phyloP scores from a whole-genome alignment of 768 basidiomycete species.

The Jaapia argillacea region DNA sequence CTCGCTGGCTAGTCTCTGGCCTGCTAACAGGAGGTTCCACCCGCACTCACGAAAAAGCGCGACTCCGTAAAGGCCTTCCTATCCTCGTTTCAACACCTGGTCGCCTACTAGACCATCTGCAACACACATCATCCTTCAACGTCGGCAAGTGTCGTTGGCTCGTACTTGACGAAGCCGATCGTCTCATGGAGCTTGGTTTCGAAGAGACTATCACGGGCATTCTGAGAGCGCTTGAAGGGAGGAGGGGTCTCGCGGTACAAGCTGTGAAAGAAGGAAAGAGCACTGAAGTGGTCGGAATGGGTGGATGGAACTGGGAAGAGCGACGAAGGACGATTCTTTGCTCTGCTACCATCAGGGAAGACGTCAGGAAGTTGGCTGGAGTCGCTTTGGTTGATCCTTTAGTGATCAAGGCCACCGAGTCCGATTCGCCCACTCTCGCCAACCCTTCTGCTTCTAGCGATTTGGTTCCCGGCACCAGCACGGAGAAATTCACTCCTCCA shows the following conservation, averaged over 20 bases:
- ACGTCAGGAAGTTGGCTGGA: slow-evolving; percentile 89
- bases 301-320: slow-evolving; percentile 79
- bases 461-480: slow-evolving; percentile 10
- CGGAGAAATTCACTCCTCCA: slow-evolving; percentile 81
- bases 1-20: slow-evolving; percentile 92
- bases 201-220: slow-evolving; percentile 93
- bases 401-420: slow-evolving; percentile 61
- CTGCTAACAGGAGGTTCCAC: slow-evolving; percentile 92
- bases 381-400: slow-evolving; percentile 69
- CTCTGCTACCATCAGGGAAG: slow-evolving; percentile 93
- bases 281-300: slow-evolving; percentile 51
- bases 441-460: slow-evolving; percentile 11
- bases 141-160: slow-evolving; percentile 93
- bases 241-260: slow-evolving; percentile 58
- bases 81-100: slow-evolving; percentile 96
- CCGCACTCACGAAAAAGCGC: slow-evolving; percentile 89
- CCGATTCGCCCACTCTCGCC: slow-evolving; percentile 12
- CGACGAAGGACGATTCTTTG: slow-evolving; percentile 83
- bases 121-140: slow-evolving; percentile 89
- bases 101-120: slow-evolving; percentile 89
- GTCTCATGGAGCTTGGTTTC: slow-evolving; percentile 96
- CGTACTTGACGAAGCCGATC: slow-evolving; percentile 93
- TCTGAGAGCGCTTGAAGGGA: slow-evolving; percentile 76
- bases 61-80: slow-evolving; percentile 88
- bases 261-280: slow-evolving; percentile 59